Evolutionary conservation across 148 eudicot species (phyloP).

Genomic region (Salicornia ramosissima): DNA sequence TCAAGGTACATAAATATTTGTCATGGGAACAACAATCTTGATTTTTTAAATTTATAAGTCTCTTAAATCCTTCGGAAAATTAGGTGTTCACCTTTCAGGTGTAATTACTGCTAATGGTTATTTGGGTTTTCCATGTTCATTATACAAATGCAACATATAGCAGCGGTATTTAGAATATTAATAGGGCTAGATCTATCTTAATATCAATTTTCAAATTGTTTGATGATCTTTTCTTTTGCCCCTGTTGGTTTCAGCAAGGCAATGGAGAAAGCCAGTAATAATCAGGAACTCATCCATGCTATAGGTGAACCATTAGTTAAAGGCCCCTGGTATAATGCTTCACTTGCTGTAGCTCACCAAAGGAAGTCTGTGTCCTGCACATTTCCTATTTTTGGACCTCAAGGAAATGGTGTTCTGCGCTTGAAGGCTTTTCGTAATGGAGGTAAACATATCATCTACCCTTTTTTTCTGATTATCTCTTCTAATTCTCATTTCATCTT

Average conservation of each 20-base stretch:
- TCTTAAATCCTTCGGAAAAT: neutral
- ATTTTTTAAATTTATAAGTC: neutral
- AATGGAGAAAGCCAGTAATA: constrained; percentile 73
- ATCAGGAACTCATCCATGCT: constrained; percentile 49
- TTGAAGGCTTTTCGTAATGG: constrained; percentile 73
- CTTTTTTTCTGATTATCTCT: neutral
- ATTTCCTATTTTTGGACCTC: constrained; percentile 91
- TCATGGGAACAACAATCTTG: neutral
- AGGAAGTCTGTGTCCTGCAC: constrained; percentile 86
- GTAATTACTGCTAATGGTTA: neutral
- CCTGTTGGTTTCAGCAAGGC: constrained; percentile 62
- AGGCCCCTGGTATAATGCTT: constrained; percentile 95
- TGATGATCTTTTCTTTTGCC: constrained; percentile 6
- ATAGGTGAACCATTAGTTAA: constrained; percentile 85
- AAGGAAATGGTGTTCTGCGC: constrained; percentile 77
- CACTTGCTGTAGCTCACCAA: constrained; percentile 79
- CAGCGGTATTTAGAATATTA: neutral
- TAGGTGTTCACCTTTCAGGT: neutral
- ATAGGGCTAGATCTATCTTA: no score
- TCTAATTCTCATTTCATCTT: neutral
- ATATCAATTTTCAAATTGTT: no score
- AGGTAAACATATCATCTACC: constrained; percentile 33
- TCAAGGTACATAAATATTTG: neutral
- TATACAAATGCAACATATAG: neutral
- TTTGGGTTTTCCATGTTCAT: neutral